Evolutionary conservation across 306 rosid species (phyloP).

Genomic region (Fragaria ananassa): DNA sequence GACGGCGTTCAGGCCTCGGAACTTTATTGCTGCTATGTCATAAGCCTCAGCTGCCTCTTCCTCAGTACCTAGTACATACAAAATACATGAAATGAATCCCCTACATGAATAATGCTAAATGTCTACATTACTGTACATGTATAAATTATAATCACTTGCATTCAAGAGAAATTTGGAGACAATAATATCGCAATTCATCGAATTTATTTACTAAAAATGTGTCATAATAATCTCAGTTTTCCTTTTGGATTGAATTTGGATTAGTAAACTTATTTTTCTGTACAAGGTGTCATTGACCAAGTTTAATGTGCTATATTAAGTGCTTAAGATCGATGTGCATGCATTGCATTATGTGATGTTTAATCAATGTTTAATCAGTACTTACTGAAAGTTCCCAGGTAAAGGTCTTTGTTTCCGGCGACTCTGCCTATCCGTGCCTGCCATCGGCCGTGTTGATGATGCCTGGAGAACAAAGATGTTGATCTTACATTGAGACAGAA

Average conservation of each 20-base stretch:
- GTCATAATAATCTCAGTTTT: neutral
- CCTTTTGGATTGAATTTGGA: neutral
- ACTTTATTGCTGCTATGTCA: conserved; percentile 94
- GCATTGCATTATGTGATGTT: neutral
- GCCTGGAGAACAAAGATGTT: conserved; percentile 46
- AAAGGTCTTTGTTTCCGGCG: conserved; percentile 98
- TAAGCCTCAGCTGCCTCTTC: conserved; percentile 99
- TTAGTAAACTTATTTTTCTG: neutral
- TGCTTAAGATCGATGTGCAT: neutral
- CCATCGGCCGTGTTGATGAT: conserved; percentile 99
- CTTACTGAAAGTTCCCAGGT: conserved; percentile 97
- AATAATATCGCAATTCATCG: neutral
- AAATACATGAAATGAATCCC: neutral
- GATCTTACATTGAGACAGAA: neutral
- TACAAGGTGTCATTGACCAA: neutral
- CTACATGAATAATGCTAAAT: neutral
- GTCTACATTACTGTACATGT: neutral
- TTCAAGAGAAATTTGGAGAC: neutral
- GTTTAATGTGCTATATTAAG: neutral
- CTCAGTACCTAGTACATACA: conserved; percentile 58
- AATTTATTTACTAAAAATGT: neutral
- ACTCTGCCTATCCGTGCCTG: conserved; percentile 99
- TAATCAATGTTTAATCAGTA: neutral
- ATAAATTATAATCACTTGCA: neutral
- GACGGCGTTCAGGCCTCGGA: conserved; percentile 87